Evolutionary conservation across 2,329 filamentous ascomycete genomes (phyloP), one percentile per base, ranked within the genome.

Genomic region (Diaporthe australafricana): DNA sequence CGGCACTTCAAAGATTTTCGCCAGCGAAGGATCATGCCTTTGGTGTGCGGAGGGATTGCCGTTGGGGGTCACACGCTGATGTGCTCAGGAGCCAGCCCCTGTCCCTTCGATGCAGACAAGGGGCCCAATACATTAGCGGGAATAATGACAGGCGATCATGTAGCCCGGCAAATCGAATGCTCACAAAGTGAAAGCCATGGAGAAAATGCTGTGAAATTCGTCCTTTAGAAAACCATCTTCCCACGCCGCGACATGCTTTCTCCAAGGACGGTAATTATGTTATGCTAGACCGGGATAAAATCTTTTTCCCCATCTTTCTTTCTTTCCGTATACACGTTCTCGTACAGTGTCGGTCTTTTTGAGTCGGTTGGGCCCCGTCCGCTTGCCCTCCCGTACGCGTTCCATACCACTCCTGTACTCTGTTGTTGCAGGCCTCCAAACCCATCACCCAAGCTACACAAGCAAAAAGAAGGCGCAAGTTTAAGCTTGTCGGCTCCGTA

Each of bases 201-300:
- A 60, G 56, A 62, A 62, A 62, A 30, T 62, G 38, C 6, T 30
- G 42, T 62, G 22, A 45, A 45, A 62, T 62, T 62, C 56, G 56
- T 62, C 56, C 56, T 45, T 45, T 45, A 45, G 55, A 48, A 63
- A 48, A 16, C 57, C 60, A 63, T 63, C 42, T 63, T 20, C 42
- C 60, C 42, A 48, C 42, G 42, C 60, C 42, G 20, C 42, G 27
- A 63, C 27, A 63, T 48, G 60, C 60, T 48, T 63, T 48, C 45
- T 38, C 60, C 60, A 38, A 50, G 60, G 60, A 65, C 42, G 47
- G 48, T 65, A 50, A 65, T 50, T 50, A 65, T 65, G 45, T 50
- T 20, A 38, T 50, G 42, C 60, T 45, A 65, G 60, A 65, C 45
- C 60, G 30, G 60, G 60, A 50, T 12, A 22, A 50, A 5, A 6